A percentile compares a stretch with the other conserved stretches of the same genome.
Conservation (phyloP, 2,329 filamentous ascomycete genomes). For the Cryphonectria carpinicola region DNA sequence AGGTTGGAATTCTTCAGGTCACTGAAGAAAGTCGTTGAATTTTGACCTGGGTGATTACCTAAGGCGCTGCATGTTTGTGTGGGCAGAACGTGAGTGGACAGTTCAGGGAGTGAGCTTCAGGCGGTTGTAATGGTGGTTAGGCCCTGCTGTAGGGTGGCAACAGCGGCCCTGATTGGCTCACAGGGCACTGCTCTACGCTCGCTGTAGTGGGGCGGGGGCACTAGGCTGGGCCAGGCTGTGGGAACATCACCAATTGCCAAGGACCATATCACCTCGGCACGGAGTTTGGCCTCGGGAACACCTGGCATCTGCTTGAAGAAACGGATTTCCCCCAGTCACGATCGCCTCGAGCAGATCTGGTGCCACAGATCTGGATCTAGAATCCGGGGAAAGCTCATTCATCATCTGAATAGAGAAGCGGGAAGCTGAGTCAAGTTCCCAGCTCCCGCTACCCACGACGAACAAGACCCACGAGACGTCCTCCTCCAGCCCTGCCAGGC, state of each 20-base stretch:
- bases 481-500: constrained; percentile 23
- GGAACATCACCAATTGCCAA: constrained; percentile 13
- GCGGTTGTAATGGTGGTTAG: neutral
- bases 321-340: neutral
- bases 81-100: neutral
- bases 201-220: neutral
- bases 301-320: neutral
- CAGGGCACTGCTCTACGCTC: neutral
- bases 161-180: neutral
- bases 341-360: neutral
- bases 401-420: neutral
- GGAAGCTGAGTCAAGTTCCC: constrained; percentile 7
- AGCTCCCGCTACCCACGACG: constrained; percentile 27
- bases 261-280: neutral
- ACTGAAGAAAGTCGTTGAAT: constrained; percentile 9
- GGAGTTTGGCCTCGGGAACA: neutral
- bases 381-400: neutral
- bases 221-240: constrained; percentile 8
- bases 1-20: neutral
- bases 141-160: neutral
- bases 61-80: neutral
- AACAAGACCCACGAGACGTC: constrained; percentile 26
- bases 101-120: neutral
- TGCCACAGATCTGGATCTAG: constrained; percentile 7
- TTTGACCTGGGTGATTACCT: constrained; percentile 11